Percentiles rank a stretch among this genome's conserved stretches.
phyloP scores from a whole-genome alignment of 768 basidiomycete genomes.

The Phanerochaete sordida region DNA sequence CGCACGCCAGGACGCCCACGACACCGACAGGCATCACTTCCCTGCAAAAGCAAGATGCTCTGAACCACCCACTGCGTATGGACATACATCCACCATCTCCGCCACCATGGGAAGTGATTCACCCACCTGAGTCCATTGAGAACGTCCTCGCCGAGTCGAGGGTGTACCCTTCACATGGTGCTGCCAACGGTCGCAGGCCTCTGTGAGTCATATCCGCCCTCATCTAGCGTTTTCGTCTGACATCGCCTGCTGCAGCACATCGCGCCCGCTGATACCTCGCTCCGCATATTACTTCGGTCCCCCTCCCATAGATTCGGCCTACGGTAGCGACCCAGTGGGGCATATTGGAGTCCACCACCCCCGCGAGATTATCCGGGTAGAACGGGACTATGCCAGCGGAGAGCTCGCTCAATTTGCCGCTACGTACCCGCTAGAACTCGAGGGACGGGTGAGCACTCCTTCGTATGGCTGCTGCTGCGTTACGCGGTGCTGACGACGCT shows the following conservation, averaged over 20 bases:
- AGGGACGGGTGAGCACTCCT: constrained; percentile 70
- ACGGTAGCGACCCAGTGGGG: constrained; percentile 76
- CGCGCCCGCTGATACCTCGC: constrained; percentile 56
- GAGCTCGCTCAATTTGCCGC: constrained; percentile 90
- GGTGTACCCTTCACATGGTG: background rate
- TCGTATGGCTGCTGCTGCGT: background rate
- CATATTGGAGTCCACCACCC: constrained; percentile 88
- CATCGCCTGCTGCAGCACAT: too few relatives aligned
- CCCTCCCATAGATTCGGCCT: constrained; percentile 73
- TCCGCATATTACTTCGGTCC: constrained; percentile 86
- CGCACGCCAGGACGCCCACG: background rate
- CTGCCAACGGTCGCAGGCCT: background rate
- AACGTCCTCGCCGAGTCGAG: background rate
- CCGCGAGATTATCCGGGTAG: constrained; percentile 86
- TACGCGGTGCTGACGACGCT: background rate
- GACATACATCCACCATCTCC: constrained; percentile 49
- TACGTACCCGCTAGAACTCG: constrained; percentile 87
- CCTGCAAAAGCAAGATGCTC: background rate
- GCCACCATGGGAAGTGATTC: constrained; percentile 63
- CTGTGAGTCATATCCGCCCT: background rate
- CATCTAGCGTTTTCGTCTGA: too few relatives aligned
- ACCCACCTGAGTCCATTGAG: constrained; percentile 44
- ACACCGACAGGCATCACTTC: background rate
- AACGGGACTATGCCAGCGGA: constrained; percentile 89
- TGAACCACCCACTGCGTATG: constrained; percentile 39